Percentiles rank a stretch among this genome's conserved stretches.
Evolutionary conservation across 176 grass and related monocot genomes (phyloP).

Genomic region (Paspalum vaginatum): DNA sequence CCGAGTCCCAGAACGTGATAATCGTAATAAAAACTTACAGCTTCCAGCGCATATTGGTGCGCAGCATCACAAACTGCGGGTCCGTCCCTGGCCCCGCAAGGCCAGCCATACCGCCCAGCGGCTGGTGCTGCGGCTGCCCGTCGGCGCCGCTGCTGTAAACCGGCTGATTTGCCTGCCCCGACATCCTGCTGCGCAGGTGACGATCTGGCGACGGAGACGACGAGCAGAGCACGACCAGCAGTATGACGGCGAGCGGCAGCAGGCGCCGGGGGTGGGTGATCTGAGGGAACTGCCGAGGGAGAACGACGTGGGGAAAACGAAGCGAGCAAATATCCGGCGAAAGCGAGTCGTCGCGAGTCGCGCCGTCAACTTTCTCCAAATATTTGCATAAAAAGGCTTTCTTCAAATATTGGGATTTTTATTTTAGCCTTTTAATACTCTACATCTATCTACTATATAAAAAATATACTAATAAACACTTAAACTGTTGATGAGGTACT

Average conservation of each 20-base stretch:
- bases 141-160: neutral
- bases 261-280: no score
- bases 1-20: neutral
- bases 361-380: no score
- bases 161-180: neutral
- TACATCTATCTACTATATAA: no score
- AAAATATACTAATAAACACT: no score
- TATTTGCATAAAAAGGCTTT: no score
- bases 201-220: neutral
- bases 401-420: no score
- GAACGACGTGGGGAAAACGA: no score
- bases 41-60: conserved; percentile 38
- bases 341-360: no score
- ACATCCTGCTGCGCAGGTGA: neutral
- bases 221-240: neutral
- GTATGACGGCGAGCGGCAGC: neutral
- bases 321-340: no score
- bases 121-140: conserved; percentile 37
- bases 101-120: conserved; percentile 38
- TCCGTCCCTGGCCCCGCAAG: conserved; percentile 25
- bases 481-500: no score
- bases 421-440: no score
- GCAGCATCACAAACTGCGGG: conserved; percentile 34
- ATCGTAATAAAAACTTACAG: conserved; percentile 49
- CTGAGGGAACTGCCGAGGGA: no score